phyloP scores from a whole-genome alignment of 1,284 basidiomycete species.

The Rhodotorula sp. region DNA sequence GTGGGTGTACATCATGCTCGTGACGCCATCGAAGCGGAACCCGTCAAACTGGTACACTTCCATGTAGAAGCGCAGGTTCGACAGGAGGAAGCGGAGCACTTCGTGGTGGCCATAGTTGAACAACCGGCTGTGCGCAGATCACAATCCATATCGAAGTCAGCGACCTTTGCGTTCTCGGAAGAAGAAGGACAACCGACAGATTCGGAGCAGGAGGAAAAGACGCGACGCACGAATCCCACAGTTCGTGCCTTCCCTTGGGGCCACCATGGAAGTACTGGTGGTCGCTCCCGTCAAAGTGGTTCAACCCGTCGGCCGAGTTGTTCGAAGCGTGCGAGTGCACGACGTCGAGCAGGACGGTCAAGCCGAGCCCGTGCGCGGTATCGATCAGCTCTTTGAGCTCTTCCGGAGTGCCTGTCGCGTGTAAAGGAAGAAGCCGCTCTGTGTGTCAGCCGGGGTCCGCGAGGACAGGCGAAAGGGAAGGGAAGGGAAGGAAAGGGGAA shows the following conservation, averaged over 20 bases:
- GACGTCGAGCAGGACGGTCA: slow-evolving; percentile 90
- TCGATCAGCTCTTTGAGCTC: slow-evolving; percentile 94
- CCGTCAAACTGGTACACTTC: slow-evolving; percentile 95
- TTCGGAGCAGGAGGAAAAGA: not conserved
- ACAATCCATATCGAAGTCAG: too few species aligned
- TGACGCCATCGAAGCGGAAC: slow-evolving; percentile 97
- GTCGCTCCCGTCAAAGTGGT: slow-evolving; percentile 92
- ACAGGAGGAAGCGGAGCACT: slow-evolving; percentile 88
- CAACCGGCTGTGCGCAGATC: slow-evolving; percentile 57
- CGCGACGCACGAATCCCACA: slow-evolving; percentile 71
- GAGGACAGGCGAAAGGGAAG: not conserved
- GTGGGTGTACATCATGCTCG: slow-evolving; percentile 97
- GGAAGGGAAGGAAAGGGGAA: too few species aligned
- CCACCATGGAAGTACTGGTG: slow-evolving; percentile 97
- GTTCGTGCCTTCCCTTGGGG: slow-evolving; percentile 80
- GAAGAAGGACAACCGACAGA: not conserved
- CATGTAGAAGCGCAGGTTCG: slow-evolving; percentile 92
- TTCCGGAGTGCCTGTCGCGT: slow-evolving; percentile 67
- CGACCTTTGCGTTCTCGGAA: not conserved
- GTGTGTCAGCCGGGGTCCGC: not conserved
- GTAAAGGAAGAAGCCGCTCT: too few species aligned
- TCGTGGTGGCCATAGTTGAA: slow-evolving; percentile 97
- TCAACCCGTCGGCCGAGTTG: slow-evolving; percentile 92
- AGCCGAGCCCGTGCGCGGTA: slow-evolving; percentile 86
- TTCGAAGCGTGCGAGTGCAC: slow-evolving; percentile 99